Base-by-base conservation (phyloP, 1,284 basidiomycete species). In the Trichosporon inkin region DNA sequence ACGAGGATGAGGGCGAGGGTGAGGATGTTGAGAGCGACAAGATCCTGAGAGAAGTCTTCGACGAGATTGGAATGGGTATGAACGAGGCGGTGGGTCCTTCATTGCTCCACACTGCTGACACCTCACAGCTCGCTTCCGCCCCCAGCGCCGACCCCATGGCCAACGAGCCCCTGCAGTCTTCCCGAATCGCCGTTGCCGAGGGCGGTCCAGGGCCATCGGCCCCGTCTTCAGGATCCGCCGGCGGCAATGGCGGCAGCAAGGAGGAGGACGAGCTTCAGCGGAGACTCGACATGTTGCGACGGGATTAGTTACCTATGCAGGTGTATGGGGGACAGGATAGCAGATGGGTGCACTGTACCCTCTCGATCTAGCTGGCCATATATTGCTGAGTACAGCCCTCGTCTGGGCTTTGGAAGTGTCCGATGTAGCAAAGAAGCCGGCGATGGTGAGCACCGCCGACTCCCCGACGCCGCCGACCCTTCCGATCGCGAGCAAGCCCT, bases 31-130 rank as follows among this genome's bases (percentile, higher is more conserved):
- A 98, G 71, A 88, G 93, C 24, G 93, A 99, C 76, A 90, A 90
- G 81, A 96, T 99, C 63, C 79, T 99, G 66, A 93, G 90, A 71
- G 88, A 99, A 78, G 95, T 99, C 32, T 80, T 99, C 52, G 96
- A 99, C 70, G 96, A 99, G 81, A 97, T 99, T 64, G 96, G 95
- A 20, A 88, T 99, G 60, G 85, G 84, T 65, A 82, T 98, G 61
- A 89, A 89, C 3, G 96, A 99, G 77, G 88, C 95, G 82, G 94
- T 90, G 71, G 68, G 82, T 74, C 38, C 3, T 4, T 5, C 35
- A 8, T 7, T 55, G 20, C 2, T 14, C 1, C 10, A 24, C 19
- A 17, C 19, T 36, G 20, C 52, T 54, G 7, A 54, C 57, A 59
- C 38, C 6, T 32, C 34, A 3, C 39, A 70, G 91, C 85, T 96